Evolutionary conservation across 2,329 filamentous ascomycete genomes (phyloP).

Genomic region (Clarireedia sp.): DNA sequence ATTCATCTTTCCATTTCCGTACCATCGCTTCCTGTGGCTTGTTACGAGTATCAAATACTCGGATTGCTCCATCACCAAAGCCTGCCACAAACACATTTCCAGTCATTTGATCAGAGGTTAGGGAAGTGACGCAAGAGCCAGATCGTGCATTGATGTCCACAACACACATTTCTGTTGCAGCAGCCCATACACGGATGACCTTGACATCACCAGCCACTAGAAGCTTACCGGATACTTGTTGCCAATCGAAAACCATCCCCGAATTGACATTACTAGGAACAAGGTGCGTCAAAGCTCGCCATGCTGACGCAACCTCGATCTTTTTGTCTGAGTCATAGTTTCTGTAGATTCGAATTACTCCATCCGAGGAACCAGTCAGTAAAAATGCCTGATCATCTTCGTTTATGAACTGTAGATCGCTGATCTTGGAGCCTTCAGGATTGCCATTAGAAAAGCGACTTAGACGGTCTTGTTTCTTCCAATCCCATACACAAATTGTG

Average conservation of each 20-base stretch:
- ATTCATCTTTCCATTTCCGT: slow-evolving; percentile 90
- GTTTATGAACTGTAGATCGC: slow-evolving; percentile 94
- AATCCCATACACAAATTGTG: slow-evolving; percentile 89
- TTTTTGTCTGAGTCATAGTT: slow-evolving; percentile 74
- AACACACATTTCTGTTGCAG: slow-evolving; percentile 83
- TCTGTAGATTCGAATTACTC: slow-evolving; percentile 85
- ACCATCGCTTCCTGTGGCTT: slow-evolving; percentile 87
- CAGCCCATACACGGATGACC: slow-evolving; percentile 94
- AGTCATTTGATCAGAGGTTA: slow-evolving; percentile 96
- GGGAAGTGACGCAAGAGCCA: slow-evolving; percentile 87
- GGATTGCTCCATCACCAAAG: slow-evolving; percentile 89
- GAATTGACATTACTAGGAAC: slow-evolving; percentile 91
- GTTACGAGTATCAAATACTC: slow-evolving; percentile 85
- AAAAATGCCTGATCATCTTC: slow-evolving; percentile 94
- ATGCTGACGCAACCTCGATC: slow-evolving; percentile 81
- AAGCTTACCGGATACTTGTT: slow-evolving; percentile 90
- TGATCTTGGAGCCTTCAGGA: slow-evolving; percentile 82
- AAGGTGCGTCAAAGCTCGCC: slow-evolving; percentile 87
- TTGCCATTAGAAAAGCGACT: slow-evolving; percentile 93
- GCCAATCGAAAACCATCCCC: slow-evolving; percentile 97
- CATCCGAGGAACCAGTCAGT: slow-evolving; percentile 92
- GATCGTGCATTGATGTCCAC: slow-evolving; percentile 92
- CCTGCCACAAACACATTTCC: slow-evolving; percentile 94
- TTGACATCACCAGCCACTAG: slow-evolving; percentile 95
- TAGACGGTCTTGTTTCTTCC: slow-evolving; percentile 66